Evolutionary conservation across 345 rosid genomes (phyloP).

Genomic region (Abelmoschus esculentus): DNA sequence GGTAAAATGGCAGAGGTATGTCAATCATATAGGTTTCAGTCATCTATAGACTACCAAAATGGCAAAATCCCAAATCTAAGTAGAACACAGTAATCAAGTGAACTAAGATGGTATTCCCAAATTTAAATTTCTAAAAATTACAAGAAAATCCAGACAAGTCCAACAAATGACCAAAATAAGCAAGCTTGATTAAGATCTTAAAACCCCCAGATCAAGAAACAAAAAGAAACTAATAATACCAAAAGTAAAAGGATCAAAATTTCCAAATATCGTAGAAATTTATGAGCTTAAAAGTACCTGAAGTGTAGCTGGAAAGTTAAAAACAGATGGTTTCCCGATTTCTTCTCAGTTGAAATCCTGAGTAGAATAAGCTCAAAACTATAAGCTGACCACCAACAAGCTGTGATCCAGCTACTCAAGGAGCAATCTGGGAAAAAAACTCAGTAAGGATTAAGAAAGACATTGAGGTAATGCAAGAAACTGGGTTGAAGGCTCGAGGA

Average conservation of each 20-base stretch:
- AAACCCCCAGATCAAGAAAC: not conserved
- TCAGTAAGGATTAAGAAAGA: too few species aligned
- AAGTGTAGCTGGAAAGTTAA: not conserved
- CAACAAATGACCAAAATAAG: not conserved
- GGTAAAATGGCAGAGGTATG: not conserved
- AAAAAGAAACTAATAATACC: too few species aligned
- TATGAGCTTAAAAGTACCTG: not conserved
- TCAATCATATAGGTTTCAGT: not conserved
- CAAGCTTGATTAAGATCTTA: not conserved
- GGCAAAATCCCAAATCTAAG: not conserved
- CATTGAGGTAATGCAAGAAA: too few species aligned
- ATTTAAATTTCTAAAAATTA: not conserved
- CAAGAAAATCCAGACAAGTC: not conserved
- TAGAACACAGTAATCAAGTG: too few species aligned
- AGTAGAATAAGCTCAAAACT: too few species aligned
- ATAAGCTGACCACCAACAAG: too few species aligned
- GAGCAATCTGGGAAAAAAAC: too few species aligned
- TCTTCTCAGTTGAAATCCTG: too few species aligned
- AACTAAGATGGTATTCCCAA: not conserved
- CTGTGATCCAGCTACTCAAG: too few species aligned
- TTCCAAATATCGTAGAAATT: not conserved
- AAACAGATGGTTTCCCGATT: not conserved
- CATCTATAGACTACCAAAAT: not conserved
- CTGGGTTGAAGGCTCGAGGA: too few species aligned
- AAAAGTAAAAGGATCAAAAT: not conserved